A percentile compares a stretch with the other conserved stretches of the same genome.
Evolutionary conservation across 2,329 filamentous ascomycete genomes (phyloP).

Genomic region (Blastomyces percursus): DNA sequence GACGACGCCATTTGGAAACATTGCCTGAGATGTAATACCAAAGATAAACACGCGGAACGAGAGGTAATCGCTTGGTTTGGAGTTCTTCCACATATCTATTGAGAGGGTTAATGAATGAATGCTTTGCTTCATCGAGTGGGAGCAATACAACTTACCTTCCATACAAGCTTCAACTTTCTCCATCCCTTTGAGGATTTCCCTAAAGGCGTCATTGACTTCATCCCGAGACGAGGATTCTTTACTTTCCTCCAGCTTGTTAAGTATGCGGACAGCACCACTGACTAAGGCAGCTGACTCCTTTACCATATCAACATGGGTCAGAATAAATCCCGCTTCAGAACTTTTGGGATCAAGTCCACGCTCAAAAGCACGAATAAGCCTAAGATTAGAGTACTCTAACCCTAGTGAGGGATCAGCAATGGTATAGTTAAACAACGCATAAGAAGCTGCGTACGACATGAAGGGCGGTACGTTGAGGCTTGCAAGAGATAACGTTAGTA

Average conservation of each 20-base stretch:
- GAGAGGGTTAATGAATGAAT: slow-evolving; percentile 2
- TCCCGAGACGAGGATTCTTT: slow-evolving; percentile 36
- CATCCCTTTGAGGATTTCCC: slow-evolving; percentile 52
- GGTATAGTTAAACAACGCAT: slow-evolving; percentile 53
- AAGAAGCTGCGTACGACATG: slow-evolving; percentile 68
- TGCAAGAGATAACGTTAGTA: slow-evolving; percentile 7
- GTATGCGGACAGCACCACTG: slow-evolving; percentile 55
- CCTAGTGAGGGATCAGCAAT: slow-evolving; percentile 47
- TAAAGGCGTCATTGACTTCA: slow-evolving; percentile 54
- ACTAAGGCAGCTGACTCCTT: slow-evolving; percentile 71
- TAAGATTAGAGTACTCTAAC: slow-evolving; percentile 52
- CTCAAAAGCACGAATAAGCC: slow-evolving; percentile 84
- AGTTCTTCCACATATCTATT: slow-evolving; percentile 76
- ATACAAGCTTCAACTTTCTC: slow-evolving; percentile 64
- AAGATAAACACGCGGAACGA: slow-evolving; percentile 95
- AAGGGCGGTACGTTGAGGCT: slow-evolving; percentile 73
- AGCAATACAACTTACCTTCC: slow-evolving; percentile 46
- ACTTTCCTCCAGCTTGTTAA: slow-evolving; percentile 45
- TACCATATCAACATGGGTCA: slow-evolving; percentile 94
- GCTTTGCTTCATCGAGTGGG: neutral
- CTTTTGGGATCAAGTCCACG: slow-evolving; percentile 74
- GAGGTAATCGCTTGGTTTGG: slow-evolving; percentile 71
- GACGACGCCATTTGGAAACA: slow-evolving; percentile 86
- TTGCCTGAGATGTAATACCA: slow-evolving; percentile 82
- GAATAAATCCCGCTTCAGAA: slow-evolving; percentile 90